Evolutionary conservation across 805 yeast genomes (phyloP).

Genomic region (Komagataella ulmi): DNA sequence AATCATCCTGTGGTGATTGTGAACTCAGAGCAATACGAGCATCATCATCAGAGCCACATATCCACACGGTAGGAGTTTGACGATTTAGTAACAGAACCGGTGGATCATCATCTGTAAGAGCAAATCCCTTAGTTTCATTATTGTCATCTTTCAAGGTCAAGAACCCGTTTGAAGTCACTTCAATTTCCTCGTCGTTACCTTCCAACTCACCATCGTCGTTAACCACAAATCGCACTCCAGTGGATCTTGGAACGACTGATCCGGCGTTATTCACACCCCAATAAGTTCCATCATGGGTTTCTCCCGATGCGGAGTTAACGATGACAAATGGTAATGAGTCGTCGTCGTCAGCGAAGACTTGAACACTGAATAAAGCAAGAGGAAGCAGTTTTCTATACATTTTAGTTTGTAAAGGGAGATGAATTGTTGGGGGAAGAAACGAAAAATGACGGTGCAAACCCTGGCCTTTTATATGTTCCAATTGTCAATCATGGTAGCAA

Average conservation of each 20-base stretch:
- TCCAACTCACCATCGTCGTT: background rate
- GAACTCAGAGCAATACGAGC: background rate
- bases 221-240: background rate
- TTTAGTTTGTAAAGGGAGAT: background rate
- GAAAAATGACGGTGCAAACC: too few relatives aligned
- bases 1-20: background rate
- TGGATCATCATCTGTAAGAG: background rate
- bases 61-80: background rate
- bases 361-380: background rate
- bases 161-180: background rate
- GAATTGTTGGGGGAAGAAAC: too few relatives aligned
- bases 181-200: background rate
- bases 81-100: background rate
- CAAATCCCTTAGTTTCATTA: background rate
- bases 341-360: background rate
- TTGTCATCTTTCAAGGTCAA: background rate
- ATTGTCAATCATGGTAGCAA: too few relatives aligned
- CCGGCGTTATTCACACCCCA: conserved; percentile 2
- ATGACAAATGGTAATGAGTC: background rate
- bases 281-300: background rate
- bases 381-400: background rate
- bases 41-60: background rate
- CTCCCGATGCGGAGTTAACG: background rate
- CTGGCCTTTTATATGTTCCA: too few relatives aligned
- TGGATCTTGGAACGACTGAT: conserved; percentile 8